Percentiles rank a stretch among this genome's conserved stretches.
These are phyloP conservation scores for Aspergillus puulaauensis DNA, from an alignment of 2,329 filamentous ascomycete species.

Conservation along the genomic window DNA sequence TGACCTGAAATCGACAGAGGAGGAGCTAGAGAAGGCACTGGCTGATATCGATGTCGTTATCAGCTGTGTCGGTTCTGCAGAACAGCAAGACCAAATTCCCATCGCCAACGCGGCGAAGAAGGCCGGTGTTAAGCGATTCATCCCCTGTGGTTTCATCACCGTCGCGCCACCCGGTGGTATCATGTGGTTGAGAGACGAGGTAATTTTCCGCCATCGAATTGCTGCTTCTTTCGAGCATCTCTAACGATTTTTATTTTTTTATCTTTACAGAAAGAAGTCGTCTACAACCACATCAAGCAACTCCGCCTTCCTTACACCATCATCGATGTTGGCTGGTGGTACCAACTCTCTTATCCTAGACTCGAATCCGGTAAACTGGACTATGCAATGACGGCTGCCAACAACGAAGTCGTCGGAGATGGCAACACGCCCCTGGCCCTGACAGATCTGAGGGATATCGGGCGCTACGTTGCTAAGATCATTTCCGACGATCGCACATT, in stretches of 20 bases:
- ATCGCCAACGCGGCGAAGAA: constrained; percentile 51
- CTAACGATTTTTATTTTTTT: neutral
- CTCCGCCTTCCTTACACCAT: constrained; percentile 55
- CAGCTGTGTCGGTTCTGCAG: constrained; percentile 38
- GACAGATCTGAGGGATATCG: constrained; percentile 55
- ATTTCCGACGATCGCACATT: constrained; percentile 54
- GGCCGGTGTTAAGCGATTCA: constrained; percentile 53
- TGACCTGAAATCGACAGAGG: constrained; percentile 45
- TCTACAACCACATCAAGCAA: constrained; percentile 51
- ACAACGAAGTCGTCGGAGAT: constrained; percentile 45
- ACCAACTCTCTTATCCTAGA: constrained; percentile 49
- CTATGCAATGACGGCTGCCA: constrained; percentile 39
- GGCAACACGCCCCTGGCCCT: constrained; percentile 47
- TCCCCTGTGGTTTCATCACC: constrained; percentile 53
- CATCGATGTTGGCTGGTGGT: constrained; percentile 62
- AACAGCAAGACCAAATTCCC: constrained; percentile 44
- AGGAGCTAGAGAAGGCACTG: constrained; percentile 45
- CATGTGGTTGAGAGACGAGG: constrained; percentile 43
- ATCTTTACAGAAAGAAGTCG: constrained; percentile 48
- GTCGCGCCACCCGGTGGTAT: constrained; percentile 47
- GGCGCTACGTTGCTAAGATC: constrained; percentile 52
- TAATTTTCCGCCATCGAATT: constrained; percentile 17
- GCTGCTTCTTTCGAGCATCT: neutral
- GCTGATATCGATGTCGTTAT: constrained; percentile 48
- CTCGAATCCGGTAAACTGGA: constrained; percentile 50